phyloP scores from a whole-genome alignment of 2,329 filamentous ascomycete genomes.

The Fusarium sp. region DNA sequence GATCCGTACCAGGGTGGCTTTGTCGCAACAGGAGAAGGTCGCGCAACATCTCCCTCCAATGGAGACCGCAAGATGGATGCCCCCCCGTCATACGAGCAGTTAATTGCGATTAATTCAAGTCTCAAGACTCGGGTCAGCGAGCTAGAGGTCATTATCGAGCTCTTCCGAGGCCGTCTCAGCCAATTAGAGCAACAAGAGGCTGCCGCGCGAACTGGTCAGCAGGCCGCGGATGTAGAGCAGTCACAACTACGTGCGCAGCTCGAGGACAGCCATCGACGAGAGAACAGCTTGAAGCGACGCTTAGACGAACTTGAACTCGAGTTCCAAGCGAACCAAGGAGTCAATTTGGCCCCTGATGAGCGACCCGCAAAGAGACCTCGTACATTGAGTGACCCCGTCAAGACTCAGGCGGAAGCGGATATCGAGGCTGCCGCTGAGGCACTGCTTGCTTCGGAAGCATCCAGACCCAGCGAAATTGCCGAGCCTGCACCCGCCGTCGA shows the following conservation, averaged over 20 bases:
- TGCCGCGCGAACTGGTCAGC: slow-evolving; percentile 71
- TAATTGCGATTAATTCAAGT: slow-evolving; percentile 83
- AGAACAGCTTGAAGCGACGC: slow-evolving; percentile 84
- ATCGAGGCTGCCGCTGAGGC: slow-evolving; percentile 38
- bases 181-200: slow-evolving; percentile 84
- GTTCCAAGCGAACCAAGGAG: slow-evolving; percentile 53
- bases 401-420: slow-evolving; percentile 34
- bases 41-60: slow-evolving; percentile 62
- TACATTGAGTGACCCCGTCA: slow-evolving; percentile 31
- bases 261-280: slow-evolving; percentile 81
- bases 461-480: slow-evolving; percentile 2
- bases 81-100: slow-evolving; percentile 82
- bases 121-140: slow-evolving; percentile 97
- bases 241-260: slow-evolving; percentile 70
- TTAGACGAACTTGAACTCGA: slow-evolving; percentile 82
- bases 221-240: slow-evolving; percentile 68
- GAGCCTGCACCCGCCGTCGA: slow-evolving; percentile 14
- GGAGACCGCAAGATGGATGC: slow-evolving; percentile 75
- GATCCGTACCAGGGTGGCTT: slow-evolving; percentile 74
- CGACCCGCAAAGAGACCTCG: slow-evolving; percentile 49
- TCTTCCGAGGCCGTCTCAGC: slow-evolving; percentile 80
- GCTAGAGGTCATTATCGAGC: slow-evolving; percentile 91
- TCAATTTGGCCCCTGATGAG: slow-evolving; percentile 36
- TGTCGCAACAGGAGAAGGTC: slow-evolving; percentile 65
- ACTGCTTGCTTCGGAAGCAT: slow-evolving; percentile 27